Percentiles rank a stretch among this genome's conserved stretches.
These are phyloP conservation scores for Saccharomycopsis fibuligera DNA, from an alignment of 805 yeast species.

Conservation along the genomic window DNA sequence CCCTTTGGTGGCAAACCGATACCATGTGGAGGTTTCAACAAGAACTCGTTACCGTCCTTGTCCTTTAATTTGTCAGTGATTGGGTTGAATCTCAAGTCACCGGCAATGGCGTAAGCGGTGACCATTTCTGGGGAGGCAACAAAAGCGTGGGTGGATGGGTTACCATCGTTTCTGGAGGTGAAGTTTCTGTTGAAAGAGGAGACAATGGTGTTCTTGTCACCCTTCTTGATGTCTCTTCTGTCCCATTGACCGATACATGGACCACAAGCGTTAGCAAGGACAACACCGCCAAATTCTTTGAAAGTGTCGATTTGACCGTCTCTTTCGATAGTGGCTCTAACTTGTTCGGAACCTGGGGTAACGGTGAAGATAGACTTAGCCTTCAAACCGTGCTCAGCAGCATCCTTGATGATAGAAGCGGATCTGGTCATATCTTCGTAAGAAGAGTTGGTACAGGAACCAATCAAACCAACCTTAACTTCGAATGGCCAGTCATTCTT, in stretches of 20 bases:
- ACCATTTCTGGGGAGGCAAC: constrained; percentile 96
- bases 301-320: constrained; percentile 84
- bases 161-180: constrained; percentile 97
- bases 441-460: constrained; percentile 97
- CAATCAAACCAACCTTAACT: constrained; percentile 90
- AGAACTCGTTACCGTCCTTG: constrained; percentile 85
- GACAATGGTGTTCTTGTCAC: constrained; percentile 93
- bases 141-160: constrained; percentile 94
- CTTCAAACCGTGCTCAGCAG: constrained; percentile 77
- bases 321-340: constrained; percentile 93
- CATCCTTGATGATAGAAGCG: constrained; percentile 83
- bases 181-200: constrained; percentile 98
- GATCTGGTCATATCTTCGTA: constrained; percentile 98
- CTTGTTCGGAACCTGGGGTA: constrained; percentile 98
- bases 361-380: constrained; percentile 90
- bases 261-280: constrained; percentile 97
- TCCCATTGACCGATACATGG: constrained; percentile 99
- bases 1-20: constrained; percentile 87
- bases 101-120: constrained; percentile 92
- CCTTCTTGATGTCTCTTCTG: constrained; percentile 87
- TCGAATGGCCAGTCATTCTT: constrained; percentile 79
- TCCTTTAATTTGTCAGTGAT: constrained; percentile 83
- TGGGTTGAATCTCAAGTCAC: constrained; percentile 96
- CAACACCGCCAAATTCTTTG: constrained; percentile 82
- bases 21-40: constrained; percentile 81